These are phyloP conservation scores for Candida ovalis DNA, from an alignment of 805 yeast genomes.

Conservation along the genomic window DNA sequence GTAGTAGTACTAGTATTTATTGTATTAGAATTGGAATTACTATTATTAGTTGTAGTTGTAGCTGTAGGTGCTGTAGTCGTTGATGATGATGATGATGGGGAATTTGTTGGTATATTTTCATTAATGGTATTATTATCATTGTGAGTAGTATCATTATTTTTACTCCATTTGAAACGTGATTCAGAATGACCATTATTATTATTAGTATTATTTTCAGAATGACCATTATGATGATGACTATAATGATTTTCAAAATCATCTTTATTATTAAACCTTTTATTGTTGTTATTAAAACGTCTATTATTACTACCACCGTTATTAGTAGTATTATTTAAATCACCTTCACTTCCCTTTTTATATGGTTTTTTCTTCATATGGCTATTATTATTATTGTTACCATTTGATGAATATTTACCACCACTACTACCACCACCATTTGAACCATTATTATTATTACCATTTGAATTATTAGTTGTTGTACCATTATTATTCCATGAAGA, in stretches of 20 bases:
- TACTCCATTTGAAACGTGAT: conserved; percentile 2
- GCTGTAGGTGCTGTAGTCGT: not conserved
- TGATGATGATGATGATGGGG: not conserved
- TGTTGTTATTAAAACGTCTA: conserved; percentile 7
- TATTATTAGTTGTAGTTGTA: not conserved
- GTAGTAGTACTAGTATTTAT: not conserved
- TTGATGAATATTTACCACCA: too few relatives aligned
- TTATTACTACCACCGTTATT: conserved; percentile 1
- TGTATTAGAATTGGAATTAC: not conserved
- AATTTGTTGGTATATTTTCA: not conserved
- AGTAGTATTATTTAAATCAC: not conserved
- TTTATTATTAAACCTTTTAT: conserved; percentile 3
- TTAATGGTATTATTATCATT: not conserved
- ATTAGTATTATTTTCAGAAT: not conserved
- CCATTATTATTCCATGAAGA: not conserved
- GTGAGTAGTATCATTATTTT: conserved; percentile 3
- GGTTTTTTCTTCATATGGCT: conserved; percentile 3
- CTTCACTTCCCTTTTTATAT: not conserved
- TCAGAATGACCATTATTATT: not conserved
- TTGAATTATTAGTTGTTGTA: not conserved
- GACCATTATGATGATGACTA: not conserved
- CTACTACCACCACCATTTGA: not conserved
- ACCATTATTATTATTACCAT: conserved; percentile 1
- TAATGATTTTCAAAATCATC: not conserved
- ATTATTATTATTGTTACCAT: conserved; percentile 1